Percentiles rank a stretch among this genome's conserved stretches.
These are phyloP conservation scores for Melanopsichium pennsylvanicum DNA, from an alignment of 1,284 basidiomycete genomes.

Conservation along the genomic window DNA sequence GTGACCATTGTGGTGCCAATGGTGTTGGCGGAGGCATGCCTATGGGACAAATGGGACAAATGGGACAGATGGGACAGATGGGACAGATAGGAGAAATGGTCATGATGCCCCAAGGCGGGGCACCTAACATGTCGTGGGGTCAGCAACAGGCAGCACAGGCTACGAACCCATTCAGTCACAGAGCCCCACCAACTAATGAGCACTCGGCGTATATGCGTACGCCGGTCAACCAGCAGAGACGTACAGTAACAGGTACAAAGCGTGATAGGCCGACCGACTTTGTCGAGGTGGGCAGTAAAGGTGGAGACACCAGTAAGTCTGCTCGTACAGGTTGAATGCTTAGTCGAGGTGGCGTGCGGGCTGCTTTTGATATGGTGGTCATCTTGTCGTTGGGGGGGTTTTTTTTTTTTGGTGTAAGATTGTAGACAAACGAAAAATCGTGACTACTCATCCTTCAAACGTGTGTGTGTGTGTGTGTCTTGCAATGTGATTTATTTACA, in stretches of 20 bases:
- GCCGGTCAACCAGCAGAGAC: slow-evolving; percentile 39
- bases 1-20: background rate
- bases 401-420: too few relatives aligned
- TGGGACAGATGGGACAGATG: slow-evolving; percentile 26
- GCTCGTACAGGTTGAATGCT: slow-evolving; percentile 18
- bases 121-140: slow-evolving; percentile 24
- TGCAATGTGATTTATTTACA: too few relatives aligned
- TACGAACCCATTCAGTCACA: slow-evolving; percentile 28
- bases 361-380: too few relatives aligned
- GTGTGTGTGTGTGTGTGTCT: too few relatives aligned
- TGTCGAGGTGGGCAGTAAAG: slow-evolving; percentile 41
- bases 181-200: slow-evolving; percentile 36
- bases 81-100: too few relatives aligned
- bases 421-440: too few relatives aligned
- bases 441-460: too few relatives aligned
- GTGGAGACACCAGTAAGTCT: slow-evolving; percentile 25
- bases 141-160: slow-evolving; percentile 31
- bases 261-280: slow-evolving; percentile 52
- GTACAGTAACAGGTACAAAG: slow-evolving; percentile 18
- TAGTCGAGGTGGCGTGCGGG: too few relatives aligned
- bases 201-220: slow-evolving; percentile 43
- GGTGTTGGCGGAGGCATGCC: too few relatives aligned
- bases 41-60: slow-evolving; percentile 15
- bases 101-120: slow-evolving; percentile 26
- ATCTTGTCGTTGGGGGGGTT: too few relatives aligned